Evolutionary conservation across 306 rosid species (phyloP).

Genomic region (Vachellia collinsii): DNA sequence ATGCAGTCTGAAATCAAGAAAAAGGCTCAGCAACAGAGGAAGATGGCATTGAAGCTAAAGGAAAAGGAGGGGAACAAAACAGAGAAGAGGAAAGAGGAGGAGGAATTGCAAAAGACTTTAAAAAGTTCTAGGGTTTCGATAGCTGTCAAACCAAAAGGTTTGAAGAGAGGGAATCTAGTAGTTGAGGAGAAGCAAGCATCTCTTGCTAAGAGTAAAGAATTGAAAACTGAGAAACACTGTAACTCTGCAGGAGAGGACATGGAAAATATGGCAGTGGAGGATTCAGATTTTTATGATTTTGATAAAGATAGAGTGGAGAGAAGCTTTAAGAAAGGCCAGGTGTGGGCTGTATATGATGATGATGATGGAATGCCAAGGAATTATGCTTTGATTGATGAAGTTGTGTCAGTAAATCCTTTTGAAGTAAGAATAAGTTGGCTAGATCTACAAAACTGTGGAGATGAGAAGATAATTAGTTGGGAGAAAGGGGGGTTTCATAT

Average conservation of each 20-base stretch:
- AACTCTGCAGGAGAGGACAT: slow-evolving; percentile 35
- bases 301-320: slow-evolving; percentile 79
- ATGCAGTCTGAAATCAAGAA: slow-evolving; percentile 59
- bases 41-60: slow-evolving; percentile 42
- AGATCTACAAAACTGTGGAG: slow-evolving; percentile 62
- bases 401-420: slow-evolving; percentile 66
- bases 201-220: slow-evolving; percentile 18
- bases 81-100: slow-evolving; percentile 34
- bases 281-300: slow-evolving; percentile 80
- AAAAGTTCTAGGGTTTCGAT: slow-evolving; percentile 35
- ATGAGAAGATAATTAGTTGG: slow-evolving; percentile 47
- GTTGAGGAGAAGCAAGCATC: slow-evolving; percentile 35
- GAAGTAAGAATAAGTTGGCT: slow-evolving; percentile 83
- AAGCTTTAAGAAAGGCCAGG: slow-evolving; percentile 88
- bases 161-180: slow-evolving; percentile 36
- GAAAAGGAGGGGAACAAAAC: slow-evolving; percentile 41
- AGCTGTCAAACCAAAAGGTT: slow-evolving; percentile 17
- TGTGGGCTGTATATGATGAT: slow-evolving; percentile 86
- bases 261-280: slow-evolving; percentile 67
- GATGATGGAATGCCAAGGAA: slow-evolving; percentile 88
- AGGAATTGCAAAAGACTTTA: slow-evolving; percentile 23
- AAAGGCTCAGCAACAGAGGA: slow-evolving; percentile 49
- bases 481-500: slow-evolving; percentile 64
- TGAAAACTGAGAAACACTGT: slow-evolving; percentile 29
- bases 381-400: slow-evolving; percentile 79